These are phyloP conservation scores for Russula earlei DNA, from an alignment of 768 basidiomycete species.

Conservation along the genomic window DNA sequence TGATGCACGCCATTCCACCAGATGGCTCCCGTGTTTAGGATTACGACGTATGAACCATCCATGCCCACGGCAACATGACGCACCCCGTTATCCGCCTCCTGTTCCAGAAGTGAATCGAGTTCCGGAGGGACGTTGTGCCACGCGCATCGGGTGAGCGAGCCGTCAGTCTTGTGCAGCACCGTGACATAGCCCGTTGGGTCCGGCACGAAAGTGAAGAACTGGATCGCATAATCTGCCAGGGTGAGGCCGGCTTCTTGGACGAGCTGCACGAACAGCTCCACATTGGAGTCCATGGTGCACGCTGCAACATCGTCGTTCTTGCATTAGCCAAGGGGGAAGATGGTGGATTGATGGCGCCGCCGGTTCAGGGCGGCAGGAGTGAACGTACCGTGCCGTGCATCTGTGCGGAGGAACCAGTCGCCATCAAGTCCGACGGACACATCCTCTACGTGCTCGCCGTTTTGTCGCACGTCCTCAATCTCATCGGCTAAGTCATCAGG, in stretches of 20 bases:
- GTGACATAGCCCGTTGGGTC: slow-evolving; percentile 3
- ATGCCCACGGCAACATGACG: slow-evolving; percentile 9
- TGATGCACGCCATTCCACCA: slow-evolving; percentile 5
- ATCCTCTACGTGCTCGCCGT: slow-evolving; percentile 4
- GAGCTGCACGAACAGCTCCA: slow-evolving; percentile 2
- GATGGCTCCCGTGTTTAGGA: background rate
- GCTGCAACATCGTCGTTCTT: background rate
- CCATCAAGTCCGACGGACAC: slow-evolving; percentile 8
- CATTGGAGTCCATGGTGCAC: slow-evolving; percentile 1
- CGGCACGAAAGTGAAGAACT: slow-evolving; percentile 7
- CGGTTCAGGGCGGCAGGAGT: background rate
- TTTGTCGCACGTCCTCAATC: background rate
- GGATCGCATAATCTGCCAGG: slow-evolving; percentile 1
- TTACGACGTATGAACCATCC: slow-evolving; percentile 2
- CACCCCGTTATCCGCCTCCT: background rate
- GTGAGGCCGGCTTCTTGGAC: background rate
- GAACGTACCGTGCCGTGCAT: slow-evolving; percentile 3
- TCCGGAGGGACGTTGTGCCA: slow-evolving; percentile 5
- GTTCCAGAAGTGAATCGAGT: background rate
- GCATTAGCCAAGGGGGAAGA: background rate
- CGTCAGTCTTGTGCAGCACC: slow-evolving; percentile 1
- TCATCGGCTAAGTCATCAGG: slow-evolving; percentile 2
- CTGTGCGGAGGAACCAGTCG: slow-evolving; percentile 13
- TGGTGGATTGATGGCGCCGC: background rate
- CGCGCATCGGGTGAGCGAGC: background rate